These are phyloP conservation scores for Starmerella vaccinii DNA, from an alignment of 805 yeast species.

Conservation along the genomic window DNA sequence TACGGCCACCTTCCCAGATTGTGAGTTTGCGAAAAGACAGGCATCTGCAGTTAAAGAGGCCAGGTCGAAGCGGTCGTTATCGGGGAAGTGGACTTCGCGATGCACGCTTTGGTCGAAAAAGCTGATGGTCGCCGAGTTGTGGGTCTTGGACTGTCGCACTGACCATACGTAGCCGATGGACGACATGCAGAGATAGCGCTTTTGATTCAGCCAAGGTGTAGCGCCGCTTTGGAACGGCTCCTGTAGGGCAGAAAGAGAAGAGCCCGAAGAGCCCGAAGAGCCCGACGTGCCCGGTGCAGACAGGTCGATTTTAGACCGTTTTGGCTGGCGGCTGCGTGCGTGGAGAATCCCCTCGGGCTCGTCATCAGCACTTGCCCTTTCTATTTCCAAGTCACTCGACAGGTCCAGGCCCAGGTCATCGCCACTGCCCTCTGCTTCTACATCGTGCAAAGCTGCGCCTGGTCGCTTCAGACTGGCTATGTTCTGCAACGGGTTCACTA, in stretches of 20 bases:
- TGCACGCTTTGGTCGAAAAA: slow-evolving; percentile 71
- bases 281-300: background rate
- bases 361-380: background rate
- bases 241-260: slow-evolving; percentile 4
- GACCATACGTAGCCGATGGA: slow-evolving; percentile 73
- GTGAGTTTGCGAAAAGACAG: slow-evolving; percentile 46
- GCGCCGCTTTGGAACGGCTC: slow-evolving; percentile 75
- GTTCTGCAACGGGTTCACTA: slow-evolving; percentile 21
- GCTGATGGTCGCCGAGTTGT: slow-evolving; percentile 69
- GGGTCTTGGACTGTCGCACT: slow-evolving; percentile 47
- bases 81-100: slow-evolving; percentile 79
- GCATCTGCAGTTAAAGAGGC: slow-evolving; percentile 66
- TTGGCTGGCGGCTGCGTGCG: background rate
- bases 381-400: background rate
- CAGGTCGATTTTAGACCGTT: background rate
- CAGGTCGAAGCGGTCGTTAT: slow-evolving; percentile 56
- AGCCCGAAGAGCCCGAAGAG: too few relatives aligned
- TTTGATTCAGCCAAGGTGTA: slow-evolving; percentile 65
- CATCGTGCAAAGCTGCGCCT: slow-evolving; percentile 13
- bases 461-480: slow-evolving; percentile 4
- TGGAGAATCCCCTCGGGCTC: background rate
- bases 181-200: slow-evolving; percentile 74
- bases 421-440: slow-evolving; percentile 42
- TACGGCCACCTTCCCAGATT: slow-evolving; percentile 40
- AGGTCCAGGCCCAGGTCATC: slow-evolving; percentile 7